Percentiles rank a stretch among this genome's conserved stretches.
Conservation (phyloP, 805 yeast genomes). For the Candida insectorum region DNA sequence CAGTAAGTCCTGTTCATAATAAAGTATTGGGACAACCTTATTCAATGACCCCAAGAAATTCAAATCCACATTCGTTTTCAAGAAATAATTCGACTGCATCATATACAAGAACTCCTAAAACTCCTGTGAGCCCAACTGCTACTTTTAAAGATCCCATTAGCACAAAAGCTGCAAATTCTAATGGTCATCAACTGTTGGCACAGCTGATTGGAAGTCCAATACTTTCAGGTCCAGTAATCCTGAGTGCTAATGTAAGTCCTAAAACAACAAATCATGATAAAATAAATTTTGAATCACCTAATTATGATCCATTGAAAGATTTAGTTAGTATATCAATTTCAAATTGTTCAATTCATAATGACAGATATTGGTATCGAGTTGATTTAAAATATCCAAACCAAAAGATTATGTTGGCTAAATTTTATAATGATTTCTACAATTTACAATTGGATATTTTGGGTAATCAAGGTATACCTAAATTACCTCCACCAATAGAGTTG, state of each 20-base stretch:
- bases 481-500: conserved; percentile 27
- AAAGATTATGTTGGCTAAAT: conserved; percentile 22
- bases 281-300: background rate
- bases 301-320: conserved; percentile 2
- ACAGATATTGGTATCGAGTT: conserved; percentile 33
- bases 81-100: background rate
- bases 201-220: background rate
- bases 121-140: background rate
- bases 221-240: background rate
- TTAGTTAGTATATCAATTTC: conserved; percentile 20
- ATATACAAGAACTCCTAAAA: background rate
- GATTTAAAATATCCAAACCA: conserved; percentile 20
- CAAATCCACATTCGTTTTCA: background rate
- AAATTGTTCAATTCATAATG: conserved; percentile 24
- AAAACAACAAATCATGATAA: background rate
- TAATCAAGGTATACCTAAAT: conserved; percentile 19
- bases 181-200: background rate
- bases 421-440: conserved; percentile 36
- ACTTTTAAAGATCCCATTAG: background rate
- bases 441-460: conserved; percentile 21
- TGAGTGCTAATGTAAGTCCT: conserved; percentile 1
- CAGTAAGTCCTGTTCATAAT: background rate
- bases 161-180: background rate
- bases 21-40: no score
- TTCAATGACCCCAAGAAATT: background rate